A percentile compares a stretch with the other conserved stretches of the same genome.
These are phyloP conservation scores for Amanita rimosa DNA, from an alignment of 768 basidiomycete species.

Conservation along the genomic window DNA sequence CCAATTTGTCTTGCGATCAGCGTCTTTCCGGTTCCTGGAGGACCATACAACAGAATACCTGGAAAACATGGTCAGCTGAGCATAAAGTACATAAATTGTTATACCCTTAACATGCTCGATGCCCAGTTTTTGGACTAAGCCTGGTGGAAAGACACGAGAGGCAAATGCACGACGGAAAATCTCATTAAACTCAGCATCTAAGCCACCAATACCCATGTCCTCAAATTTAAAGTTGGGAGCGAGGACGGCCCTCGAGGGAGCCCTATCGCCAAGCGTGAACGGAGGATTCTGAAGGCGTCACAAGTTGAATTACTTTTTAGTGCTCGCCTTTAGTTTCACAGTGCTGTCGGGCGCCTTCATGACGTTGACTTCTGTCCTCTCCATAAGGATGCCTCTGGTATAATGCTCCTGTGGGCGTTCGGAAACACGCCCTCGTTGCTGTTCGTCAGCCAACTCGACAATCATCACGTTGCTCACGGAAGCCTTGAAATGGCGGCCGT, in stretches of 20 bases:
- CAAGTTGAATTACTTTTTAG: constrained; percentile 56
- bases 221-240: constrained; percentile 99
- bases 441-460: constrained; percentile 53
- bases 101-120: constrained; percentile 96
- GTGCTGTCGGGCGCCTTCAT: constrained; percentile 71
- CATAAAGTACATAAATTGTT: constrained; percentile 7
- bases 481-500: constrained; percentile 73
- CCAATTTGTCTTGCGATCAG: constrained; percentile 97
- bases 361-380: constrained; percentile 85
- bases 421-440: constrained; percentile 21
- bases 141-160: constrained; percentile 96
- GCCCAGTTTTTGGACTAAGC: constrained; percentile 91
- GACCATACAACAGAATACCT: constrained; percentile 93
- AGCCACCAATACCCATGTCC: constrained; percentile 98
- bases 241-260: constrained; percentile 89
- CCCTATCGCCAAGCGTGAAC: constrained; percentile 28
- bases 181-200: constrained; percentile 88
- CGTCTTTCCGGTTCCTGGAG: constrained; percentile 98
- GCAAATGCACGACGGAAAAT: constrained; percentile 99
- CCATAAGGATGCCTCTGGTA: constrained; percentile 70
- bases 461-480: constrained; percentile 47
- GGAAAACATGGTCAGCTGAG: not conserved
- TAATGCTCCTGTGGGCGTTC: constrained; percentile 16
- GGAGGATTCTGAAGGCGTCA: not conserved
- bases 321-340: constrained; percentile 87